phyloP scores from a whole-genome alignment of 768 basidiomycete species.

The Botryobasidium botryosum region DNA sequence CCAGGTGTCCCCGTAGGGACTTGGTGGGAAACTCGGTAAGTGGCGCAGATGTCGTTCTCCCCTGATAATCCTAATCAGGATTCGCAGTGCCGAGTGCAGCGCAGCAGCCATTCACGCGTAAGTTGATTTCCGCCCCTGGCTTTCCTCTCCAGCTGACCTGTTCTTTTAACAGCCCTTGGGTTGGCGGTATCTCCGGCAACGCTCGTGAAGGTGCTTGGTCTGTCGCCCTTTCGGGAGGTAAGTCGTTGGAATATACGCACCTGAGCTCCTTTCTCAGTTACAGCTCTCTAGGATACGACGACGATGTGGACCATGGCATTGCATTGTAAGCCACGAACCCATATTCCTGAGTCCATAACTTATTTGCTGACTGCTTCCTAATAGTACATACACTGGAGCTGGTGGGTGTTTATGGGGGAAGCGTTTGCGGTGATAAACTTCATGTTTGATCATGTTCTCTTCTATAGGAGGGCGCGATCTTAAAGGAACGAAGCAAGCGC shows the following conservation, averaged over 20 bases:
- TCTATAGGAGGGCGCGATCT: conserved; percentile 64
- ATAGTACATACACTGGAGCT: conserved; percentile 72
- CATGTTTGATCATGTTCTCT: conserved; percentile 16
- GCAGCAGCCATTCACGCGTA: conserved; percentile 73
- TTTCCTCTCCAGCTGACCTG: conserved; percentile 5
- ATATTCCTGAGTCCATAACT: background rate
- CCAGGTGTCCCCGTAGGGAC: conserved; percentile 64
- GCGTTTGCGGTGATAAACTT: conserved; percentile 7
- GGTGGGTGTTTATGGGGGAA: conserved; percentile 26
- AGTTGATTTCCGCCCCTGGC: conserved; percentile 17
- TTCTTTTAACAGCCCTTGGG: conserved; percentile 43
- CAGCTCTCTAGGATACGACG: conserved; percentile 45
- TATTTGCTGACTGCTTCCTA: too few relatives aligned
- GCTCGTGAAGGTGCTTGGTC: conserved; percentile 54
- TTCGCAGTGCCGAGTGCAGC: conserved; percentile 41
- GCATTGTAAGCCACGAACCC: conserved; percentile 40
- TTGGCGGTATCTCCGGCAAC: conserved; percentile 62
- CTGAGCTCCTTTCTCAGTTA: too few relatives aligned
- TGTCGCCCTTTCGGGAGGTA: conserved; percentile 69
- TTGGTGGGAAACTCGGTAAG: conserved; percentile 62
- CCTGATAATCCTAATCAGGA: background rate
- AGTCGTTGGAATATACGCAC: too few relatives aligned
- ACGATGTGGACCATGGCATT: conserved; percentile 68
- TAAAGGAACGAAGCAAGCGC: conserved; percentile 62
- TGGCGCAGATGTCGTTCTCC: background rate